phyloP scores from a whole-genome alignment of 2,329 filamentous ascomycete species.

The Rhytidhysteron rufulum region DNA sequence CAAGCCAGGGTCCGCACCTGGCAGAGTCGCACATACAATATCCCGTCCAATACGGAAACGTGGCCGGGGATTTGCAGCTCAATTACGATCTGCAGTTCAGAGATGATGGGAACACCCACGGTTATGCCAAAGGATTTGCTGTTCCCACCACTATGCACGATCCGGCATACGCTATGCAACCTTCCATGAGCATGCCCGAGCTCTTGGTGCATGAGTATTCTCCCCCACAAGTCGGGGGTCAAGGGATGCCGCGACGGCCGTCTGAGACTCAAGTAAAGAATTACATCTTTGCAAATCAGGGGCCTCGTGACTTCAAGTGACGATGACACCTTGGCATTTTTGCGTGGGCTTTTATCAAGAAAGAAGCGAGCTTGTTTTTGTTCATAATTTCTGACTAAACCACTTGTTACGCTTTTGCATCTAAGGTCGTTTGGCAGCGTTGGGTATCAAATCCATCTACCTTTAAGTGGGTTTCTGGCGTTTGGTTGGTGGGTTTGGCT shows the following conservation, averaged over 20 bases:
- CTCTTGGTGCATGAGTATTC: slow-evolving; percentile 47
- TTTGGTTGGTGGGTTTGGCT: too few species aligned
- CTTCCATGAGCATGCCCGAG: slow-evolving; percentile 26
- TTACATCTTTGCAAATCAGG: slow-evolving; percentile 47
- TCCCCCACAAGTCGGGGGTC: slow-evolving; percentile 40
- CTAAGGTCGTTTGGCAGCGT: too few species aligned
- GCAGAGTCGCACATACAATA: slow-evolving; percentile 24
- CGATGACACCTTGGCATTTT: too few species aligned
- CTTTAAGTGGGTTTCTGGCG: too few species aligned
- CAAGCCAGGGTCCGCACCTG: slow-evolving; percentile 17
- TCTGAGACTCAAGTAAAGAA: slow-evolving; percentile 38
- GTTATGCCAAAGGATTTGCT: slow-evolving; percentile 5
- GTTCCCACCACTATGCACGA: slow-evolving; percentile 23
- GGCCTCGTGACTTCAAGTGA: slow-evolving; percentile 42
- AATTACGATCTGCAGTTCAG: slow-evolving; percentile 25
- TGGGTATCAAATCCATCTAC: too few species aligned
- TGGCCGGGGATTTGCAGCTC: slow-evolving; percentile 8
- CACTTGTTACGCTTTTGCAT: too few species aligned
- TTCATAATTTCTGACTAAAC: too few species aligned
- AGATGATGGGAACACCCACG: slow-evolving; percentile 1
- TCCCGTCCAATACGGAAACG: slow-evolving; percentile 14
- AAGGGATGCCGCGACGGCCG: slow-evolving; percentile 22
- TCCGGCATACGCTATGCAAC: slow-evolving; percentile 27
- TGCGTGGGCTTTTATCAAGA: too few species aligned
- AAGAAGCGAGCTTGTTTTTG: too few species aligned